Percentiles rank a stretch among this genome's conserved stretches.
phyloP scores from a whole-genome alignment of 176 grass and related monocot genomes.

The Otatea glauca region DNA sequence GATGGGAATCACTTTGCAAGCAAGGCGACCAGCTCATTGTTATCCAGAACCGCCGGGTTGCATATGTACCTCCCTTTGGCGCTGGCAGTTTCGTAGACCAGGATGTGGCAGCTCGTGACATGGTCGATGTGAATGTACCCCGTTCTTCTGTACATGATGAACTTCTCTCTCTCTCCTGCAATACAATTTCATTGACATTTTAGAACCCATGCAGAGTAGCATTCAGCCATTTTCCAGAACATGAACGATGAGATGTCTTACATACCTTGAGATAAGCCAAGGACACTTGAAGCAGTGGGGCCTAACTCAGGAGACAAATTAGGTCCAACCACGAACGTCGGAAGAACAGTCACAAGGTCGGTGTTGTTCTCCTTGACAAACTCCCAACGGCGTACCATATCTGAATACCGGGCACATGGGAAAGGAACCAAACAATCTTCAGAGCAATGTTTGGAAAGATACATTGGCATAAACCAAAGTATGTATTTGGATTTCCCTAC shows the following conservation, averaged over 20 bases:
- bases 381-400: conserved; percentile 83
- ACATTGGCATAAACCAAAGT: background rate
- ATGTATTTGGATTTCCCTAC: background rate
- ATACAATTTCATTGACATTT: background rate
- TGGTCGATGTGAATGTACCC: conserved; percentile 95
- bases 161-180: conserved; percentile 69
- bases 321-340: conserved; percentile 75
- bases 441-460: conserved; percentile 18
- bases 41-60: conserved; percentile 68
- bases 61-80: conserved; percentile 83
- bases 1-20: conserved; percentile 69
- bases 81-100: conserved; percentile 61
- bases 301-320: conserved; percentile 61
- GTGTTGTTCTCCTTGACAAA: conserved; percentile 84
- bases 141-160: conserved; percentile 81
- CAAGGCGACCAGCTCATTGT: conserved; percentile 48
- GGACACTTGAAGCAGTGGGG: conserved; percentile 61
- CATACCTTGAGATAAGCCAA: conserved; percentile 75
- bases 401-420: background rate
- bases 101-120: conserved; percentile 79
- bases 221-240: background rate
- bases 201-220: background rate
- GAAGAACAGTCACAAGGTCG: conserved; percentile 77
- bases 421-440: background rate
- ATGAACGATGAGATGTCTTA: background rate